Percentiles rank a stretch among this genome's conserved stretches.
Conservation (phyloP, 257 asterid genomes). For the Ilex asprella region DNA sequence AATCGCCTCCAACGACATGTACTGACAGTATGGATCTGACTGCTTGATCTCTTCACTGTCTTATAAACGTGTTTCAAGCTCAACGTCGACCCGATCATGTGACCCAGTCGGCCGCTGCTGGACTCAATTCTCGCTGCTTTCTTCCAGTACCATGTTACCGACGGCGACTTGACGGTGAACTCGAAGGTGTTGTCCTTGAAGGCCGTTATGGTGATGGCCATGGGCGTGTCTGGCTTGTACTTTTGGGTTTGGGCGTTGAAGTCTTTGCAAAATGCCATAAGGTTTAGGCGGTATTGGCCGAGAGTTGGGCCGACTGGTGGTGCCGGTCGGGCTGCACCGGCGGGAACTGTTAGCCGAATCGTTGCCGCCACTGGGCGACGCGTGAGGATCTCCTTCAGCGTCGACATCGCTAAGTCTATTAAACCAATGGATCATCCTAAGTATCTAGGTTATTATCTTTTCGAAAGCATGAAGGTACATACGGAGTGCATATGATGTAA, state of each 20-base stretch:
- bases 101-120: conserved; percentile 77
- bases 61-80: conserved; percentile 77
- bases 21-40: conserved; percentile 71
- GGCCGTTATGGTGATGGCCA: conserved; percentile 75
- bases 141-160: conserved; percentile 81
- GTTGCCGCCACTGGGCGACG: conserved; percentile 89
- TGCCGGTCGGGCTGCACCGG: conserved; percentile 82
- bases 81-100: conserved; percentile 55
- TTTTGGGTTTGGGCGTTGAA: conserved; percentile 83
- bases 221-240: conserved; percentile 78
- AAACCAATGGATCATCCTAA: too few species aligned
- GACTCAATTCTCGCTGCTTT: conserved; percentile 76
- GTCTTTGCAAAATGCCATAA: conserved; percentile 92
- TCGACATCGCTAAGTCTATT: conserved; percentile 51
- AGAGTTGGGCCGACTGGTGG: conserved; percentile 88
- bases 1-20: conserved; percentile 72
- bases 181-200: conserved; percentile 75
- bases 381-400: conserved; percentile 70
- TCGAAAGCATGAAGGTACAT: too few species aligned
- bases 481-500: too few species aligned
- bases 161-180: conserved; percentile 72
- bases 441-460: too few species aligned
- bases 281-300: conserved; percentile 79
- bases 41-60: conserved; percentile 85
- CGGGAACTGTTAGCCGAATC: conserved; percentile 81